These are phyloP conservation scores for Nakaseomyces bracarensis DNA, from an alignment of 1,139 yeast species.

Conservation along the genomic window DNA sequence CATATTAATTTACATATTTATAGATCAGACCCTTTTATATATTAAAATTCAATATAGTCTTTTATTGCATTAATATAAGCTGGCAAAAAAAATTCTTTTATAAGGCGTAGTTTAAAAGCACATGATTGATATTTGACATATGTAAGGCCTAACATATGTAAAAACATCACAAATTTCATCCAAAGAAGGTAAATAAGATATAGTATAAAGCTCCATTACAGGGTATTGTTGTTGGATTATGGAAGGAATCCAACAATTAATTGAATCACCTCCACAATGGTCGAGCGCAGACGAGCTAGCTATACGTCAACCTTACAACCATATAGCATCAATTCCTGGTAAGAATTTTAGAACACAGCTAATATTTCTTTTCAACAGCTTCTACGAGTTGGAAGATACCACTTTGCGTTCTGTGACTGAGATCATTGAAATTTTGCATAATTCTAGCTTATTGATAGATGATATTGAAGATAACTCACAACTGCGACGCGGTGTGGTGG, in stretches of 20 bases:
- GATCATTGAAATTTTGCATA: constrained; percentile 52
- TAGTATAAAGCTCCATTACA: no score
- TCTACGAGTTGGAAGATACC: constrained; percentile 37
- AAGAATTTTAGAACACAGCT: constrained; percentile 46
- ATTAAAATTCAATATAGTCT: no score
- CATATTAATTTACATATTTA: no score
- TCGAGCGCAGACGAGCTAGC: constrained; percentile 16
- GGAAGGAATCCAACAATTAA: not conserved
- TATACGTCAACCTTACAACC: constrained; percentile 39
- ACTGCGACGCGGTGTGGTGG: constrained; percentile 64
- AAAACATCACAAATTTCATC: no score
- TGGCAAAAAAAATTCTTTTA: no score
- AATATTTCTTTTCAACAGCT: constrained; percentile 43
- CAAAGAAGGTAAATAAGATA: no score
- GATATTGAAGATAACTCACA: constrained; percentile 77
- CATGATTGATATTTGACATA: no score
- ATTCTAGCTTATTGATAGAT: constrained; percentile 63
- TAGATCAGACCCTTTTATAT: no score
- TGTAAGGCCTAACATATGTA: no score
- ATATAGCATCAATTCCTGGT: constrained; percentile 45
- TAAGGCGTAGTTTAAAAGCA: no score
- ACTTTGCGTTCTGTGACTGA: constrained; percentile 35
- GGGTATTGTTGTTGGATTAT: not conserved
- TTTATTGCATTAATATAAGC: no score
- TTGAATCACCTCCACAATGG: constrained; percentile 18